A percentile compares a stretch with the other conserved stretches of the same genome.
Conservation (phyloP, 2,329 filamentous ascomycete genomes). For the Tolypocladium guangdongense region DNA sequence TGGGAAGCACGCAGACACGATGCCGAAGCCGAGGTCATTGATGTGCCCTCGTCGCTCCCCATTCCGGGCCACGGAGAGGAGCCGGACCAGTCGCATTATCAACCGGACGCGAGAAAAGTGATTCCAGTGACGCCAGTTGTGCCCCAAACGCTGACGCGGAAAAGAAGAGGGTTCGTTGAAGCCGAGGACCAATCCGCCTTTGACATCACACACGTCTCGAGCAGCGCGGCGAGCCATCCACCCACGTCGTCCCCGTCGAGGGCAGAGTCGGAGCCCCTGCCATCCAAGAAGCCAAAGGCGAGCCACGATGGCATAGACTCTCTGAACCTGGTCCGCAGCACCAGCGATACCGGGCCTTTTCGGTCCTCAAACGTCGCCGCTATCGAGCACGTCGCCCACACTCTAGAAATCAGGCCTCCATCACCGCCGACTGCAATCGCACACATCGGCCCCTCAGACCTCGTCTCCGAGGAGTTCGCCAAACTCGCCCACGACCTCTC, state of each 20-base stretch:
- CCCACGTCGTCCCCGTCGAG: constrained; percentile 9
- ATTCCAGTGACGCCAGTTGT: constrained; percentile 16
- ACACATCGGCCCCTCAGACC: constrained; percentile 32
- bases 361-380: constrained; percentile 6
- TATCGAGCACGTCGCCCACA: constrained; percentile 13
- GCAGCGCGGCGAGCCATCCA: constrained; percentile 13
- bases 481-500: constrained; percentile 36
- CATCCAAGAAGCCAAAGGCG: constrained; percentile 15
- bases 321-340: constrained; percentile 13
- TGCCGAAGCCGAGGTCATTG: neutral
- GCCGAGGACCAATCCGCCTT: constrained; percentile 1
- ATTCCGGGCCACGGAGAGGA: constrained; percentile 5
- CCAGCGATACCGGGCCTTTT: constrained; percentile 17
- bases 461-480: constrained; percentile 48
- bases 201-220: constrained; percentile 22
- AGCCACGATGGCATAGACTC: constrained; percentile 4
- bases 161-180: neutral
- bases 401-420: constrained; percentile 41
- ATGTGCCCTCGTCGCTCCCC: constrained; percentile 16
- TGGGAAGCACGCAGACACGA: neutral
- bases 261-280: constrained; percentile 20
- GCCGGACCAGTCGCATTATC: neutral
- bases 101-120: constrained; percentile 2
- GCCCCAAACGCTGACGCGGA: neutral
- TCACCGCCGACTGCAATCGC: constrained; percentile 38